Evolutionary conservation across 2,329 filamentous ascomycete genomes (phyloP).

Genomic region (Intubia oerlemansii): DNA sequence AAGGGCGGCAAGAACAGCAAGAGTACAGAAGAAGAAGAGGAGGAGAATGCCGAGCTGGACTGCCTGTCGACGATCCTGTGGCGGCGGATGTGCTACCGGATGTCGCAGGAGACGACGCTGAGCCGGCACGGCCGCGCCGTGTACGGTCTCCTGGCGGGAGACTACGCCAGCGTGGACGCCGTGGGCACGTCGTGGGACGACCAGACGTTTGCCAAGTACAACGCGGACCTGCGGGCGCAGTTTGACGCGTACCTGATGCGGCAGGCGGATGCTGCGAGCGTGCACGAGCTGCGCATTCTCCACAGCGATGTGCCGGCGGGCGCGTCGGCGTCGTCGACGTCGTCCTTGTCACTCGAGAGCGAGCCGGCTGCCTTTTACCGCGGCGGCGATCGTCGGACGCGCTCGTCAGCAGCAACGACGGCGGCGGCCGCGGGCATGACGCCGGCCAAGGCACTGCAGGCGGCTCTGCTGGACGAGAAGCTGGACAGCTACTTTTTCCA

Average conservation of each 20-base stretch:
- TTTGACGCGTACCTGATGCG: constrained; percentile 9
- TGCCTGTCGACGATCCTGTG: constrained; percentile 38
- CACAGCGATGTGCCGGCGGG: constrained; percentile 7
- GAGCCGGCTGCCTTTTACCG: neutral
- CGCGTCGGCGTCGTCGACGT: neutral
- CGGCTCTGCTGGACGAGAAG: constrained; percentile 47
- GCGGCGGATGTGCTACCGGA: constrained; percentile 55
- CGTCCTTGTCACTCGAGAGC: neutral
- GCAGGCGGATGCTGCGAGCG: constrained; percentile 6
- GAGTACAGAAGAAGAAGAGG: constrained; percentile 14
- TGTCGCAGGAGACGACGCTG: constrained; percentile 45
- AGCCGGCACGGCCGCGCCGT: constrained; percentile 74
- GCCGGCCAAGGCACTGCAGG: constrained; percentile 57
- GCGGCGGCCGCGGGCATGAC: constrained; percentile 10
- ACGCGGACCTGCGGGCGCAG: constrained; percentile 9
- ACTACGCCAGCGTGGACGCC: constrained; percentile 50
- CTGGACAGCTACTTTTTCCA: constrained; percentile 34
- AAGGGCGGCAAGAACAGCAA: constrained; percentile 14
- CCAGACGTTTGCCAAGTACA: constrained; percentile 9
- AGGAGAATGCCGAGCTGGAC: constrained; percentile 18
- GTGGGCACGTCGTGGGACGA: constrained; percentile 29
- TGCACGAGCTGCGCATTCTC: constrained; percentile 5
- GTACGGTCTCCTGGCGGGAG: constrained; percentile 76
- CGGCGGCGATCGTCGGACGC: constrained; percentile 3
- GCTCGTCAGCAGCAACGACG: neutral